Base-by-base conservation (phyloP, 2,329 filamentous ascomycete genomes). In the Hymenoscyphus repandus region DNA sequence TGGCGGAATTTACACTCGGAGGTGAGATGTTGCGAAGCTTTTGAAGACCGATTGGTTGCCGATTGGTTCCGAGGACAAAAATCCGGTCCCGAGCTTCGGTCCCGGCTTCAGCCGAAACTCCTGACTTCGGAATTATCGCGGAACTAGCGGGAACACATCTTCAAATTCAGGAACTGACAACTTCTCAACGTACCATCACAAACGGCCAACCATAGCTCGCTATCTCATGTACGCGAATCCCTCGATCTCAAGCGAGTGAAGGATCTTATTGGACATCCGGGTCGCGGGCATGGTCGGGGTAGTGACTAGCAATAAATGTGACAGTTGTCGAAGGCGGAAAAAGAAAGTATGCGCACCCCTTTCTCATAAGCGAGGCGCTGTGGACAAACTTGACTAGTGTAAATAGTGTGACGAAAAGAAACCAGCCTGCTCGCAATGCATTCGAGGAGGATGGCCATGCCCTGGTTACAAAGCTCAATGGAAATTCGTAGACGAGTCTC, bases 401-500 rank as follows among this genome's bases (percentile, higher is more conserved):
- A 1, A 13, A 36, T 31, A 58, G 55, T 59, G 57, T 45, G 55
- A 48, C 41, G 57, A 57, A 38, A 32, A 56, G 33, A 36, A 37
- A n/a, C 57, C 57, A 37, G 40, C 52, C 32, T 59, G 57, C 18
- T 27, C 48, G 27, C 45, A 52, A 51, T 59, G 57, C 18, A 50
- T 57, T n/a, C 48, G 30, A 10, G 47, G 39, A 40, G 55, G 50
- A 11, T 56, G 50, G 53, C 18, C 12, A 2, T 59, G 57, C 47
- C 50, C 53, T 7, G 54, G 54, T 3, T 56, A 57, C 32, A 31
- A 44, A 18, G 13, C 46, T 2, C 32, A 37, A 17, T 58, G 51
- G 49, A 57, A 50, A 18, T 58, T 58, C 18, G 48, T 58, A 38
- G 50, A 58, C 38, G 56, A 58, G 33, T 45, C 47, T 10, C n/a